These are phyloP conservation scores for Pelagophyceae sp. DNA, from an alignment of 352 stramenopile species.

Conservation along the genomic window DNA sequence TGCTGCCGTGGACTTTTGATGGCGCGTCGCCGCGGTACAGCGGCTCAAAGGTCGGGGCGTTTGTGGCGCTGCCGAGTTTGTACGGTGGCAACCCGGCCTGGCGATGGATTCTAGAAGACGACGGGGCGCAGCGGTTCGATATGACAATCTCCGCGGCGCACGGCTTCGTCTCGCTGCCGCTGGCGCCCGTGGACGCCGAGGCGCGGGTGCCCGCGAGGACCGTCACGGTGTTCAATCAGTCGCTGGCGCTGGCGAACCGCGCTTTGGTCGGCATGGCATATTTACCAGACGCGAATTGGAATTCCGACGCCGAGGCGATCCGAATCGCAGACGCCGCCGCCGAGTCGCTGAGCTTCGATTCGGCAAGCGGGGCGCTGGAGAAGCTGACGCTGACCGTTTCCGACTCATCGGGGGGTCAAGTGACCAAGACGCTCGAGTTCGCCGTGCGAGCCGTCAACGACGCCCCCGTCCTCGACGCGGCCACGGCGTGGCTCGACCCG, in stretches of 20 bases:
- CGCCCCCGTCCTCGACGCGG: not conserved
- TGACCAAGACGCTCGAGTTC: not conserved
- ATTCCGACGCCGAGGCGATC: not conserved
- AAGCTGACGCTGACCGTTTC: not conserved
- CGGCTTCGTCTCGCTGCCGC: not conserved
- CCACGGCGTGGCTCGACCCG: not conserved
- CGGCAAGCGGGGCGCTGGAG: not conserved
- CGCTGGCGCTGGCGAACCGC: not conserved
- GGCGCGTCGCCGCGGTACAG: no score
- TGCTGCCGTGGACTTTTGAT: not conserved
- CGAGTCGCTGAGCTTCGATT: not conserved
- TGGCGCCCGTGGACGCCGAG: not conserved
- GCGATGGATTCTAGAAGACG: no score
- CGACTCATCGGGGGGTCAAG: not conserved
- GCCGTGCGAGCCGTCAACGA: slow-evolving; percentile 1
- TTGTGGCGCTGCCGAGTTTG: not conserved
- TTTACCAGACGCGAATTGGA: slow-evolving; percentile 3
- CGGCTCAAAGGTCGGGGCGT: not conserved
- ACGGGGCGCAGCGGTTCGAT: not conserved
- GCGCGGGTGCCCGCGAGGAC: not conserved
- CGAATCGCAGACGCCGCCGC: not conserved
- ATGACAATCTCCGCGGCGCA: not conserved
- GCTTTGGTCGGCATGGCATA: not conserved
- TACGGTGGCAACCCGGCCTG: no score
- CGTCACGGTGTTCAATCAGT: not conserved